A percentile compares a stretch with the other conserved stretches of the same genome.
These are phyloP conservation scores for Hypoxylon trugodes DNA, from an alignment of 495 filamentous ascomycete genomes.

Conservation along the genomic window DNA sequence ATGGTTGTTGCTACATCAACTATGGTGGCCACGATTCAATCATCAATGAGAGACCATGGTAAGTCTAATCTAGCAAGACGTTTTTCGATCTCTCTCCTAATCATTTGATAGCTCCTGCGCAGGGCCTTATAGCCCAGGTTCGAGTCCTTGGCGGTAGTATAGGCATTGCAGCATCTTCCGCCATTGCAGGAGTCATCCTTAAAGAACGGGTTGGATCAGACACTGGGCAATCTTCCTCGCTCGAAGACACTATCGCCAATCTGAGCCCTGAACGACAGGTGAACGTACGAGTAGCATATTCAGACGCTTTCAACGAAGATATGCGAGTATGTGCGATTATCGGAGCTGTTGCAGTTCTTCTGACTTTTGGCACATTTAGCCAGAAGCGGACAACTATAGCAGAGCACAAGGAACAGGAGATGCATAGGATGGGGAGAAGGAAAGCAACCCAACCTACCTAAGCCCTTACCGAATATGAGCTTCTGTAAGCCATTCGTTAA, in stretches of 20 bases:
- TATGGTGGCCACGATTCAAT: slow-evolving; percentile 45
- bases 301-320: slow-evolving; percentile 48
- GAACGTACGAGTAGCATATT: slow-evolving; percentile 43
- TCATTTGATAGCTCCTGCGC: slow-evolving; percentile 51
- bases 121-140: slow-evolving; percentile 61
- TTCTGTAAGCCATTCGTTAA: background rate
- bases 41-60: slow-evolving; percentile 52
- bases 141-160: slow-evolving; percentile 62
- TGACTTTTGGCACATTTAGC: slow-evolving; percentile 42
- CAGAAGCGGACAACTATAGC: slow-evolving; percentile 33
- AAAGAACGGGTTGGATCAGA: slow-evolving; percentile 29
- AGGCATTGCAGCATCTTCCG: slow-evolving; percentile 60
- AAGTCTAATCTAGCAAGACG: background rate
- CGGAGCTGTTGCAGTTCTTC: slow-evolving; percentile 42
- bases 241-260: slow-evolving; percentile 17
- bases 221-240: slow-evolving; percentile 31
- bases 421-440: slow-evolving; percentile 10
- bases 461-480: background rate
- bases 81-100: slow-evolving; percentile 1
- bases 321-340: slow-evolving; percentile 52
- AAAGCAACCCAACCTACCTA: slow-evolving; percentile 8
- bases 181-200: slow-evolving; percentile 49
- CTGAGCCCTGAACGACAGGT: slow-evolving; percentile 24
- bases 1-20: slow-evolving; percentile 50
- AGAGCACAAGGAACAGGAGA: slow-evolving; percentile 36